These are phyloP conservation scores for Pythium phragmitis DNA, from an alignment of 352 stramenopile genomes.

Conservation along the genomic window DNA sequence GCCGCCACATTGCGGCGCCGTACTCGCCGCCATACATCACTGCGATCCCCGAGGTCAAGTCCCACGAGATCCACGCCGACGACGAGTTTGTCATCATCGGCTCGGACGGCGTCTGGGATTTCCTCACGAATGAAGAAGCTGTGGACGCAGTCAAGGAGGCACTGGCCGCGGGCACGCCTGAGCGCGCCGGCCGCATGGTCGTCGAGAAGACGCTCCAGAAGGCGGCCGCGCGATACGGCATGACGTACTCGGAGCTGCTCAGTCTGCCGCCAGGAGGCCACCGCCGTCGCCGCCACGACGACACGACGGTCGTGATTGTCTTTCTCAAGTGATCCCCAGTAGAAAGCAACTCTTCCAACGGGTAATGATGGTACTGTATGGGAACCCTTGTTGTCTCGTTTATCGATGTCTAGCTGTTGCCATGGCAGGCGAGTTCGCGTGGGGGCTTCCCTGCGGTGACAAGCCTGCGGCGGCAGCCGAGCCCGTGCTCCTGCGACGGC, in stretches of 20 bases:
- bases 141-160: conserved; percentile 89
- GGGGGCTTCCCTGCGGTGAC: too few species aligned
- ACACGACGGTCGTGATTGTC: conserved; percentile 91
- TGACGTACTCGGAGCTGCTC: conserved; percentile 83
- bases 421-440: too few species aligned
- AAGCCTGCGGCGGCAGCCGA: too few species aligned
- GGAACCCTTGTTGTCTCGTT: too few species aligned
- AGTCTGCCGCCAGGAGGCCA: conserved; percentile 76
- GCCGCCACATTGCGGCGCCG: conserved; percentile 83
- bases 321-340: conserved; percentile 52
- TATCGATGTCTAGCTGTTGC: too few species aligned
- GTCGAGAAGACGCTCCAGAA: conserved; percentile 82
- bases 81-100: conserved; percentile 97
- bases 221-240: conserved; percentile 67
- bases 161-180: conserved; percentile 53
- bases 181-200: conserved; percentile 69
- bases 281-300: conserved; percentile 89
- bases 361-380: background rate
- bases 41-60: conserved; percentile 79
- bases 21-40: conserved; percentile 94
- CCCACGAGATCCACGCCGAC: conserved; percentile 46
- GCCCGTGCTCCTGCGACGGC: too few species aligned
- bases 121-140: conserved; percentile 94
- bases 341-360: conserved; percentile 16
- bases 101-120: conserved; percentile 98